Evolutionary conservation across 2,329 filamentous ascomycete genomes (phyloP).

Genomic region (Paraphoma sp.): DNA sequence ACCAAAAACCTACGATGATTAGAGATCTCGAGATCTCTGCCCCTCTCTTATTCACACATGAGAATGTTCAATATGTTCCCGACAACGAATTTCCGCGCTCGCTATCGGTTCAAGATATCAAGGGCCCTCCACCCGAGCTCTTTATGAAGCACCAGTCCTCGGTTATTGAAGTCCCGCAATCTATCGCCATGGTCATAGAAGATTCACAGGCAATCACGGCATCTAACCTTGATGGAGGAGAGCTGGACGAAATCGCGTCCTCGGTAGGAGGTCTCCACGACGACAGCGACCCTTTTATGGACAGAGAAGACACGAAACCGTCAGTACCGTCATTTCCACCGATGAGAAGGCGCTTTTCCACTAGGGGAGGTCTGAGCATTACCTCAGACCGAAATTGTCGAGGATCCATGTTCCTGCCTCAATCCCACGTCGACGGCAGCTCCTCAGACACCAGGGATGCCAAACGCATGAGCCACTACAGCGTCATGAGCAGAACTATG

Average conservation of each 20-base stretch:
- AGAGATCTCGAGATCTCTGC: constrained; percentile 13
- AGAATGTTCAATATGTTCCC: constrained; percentile 4
- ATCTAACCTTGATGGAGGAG: neutral
- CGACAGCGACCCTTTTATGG: neutral
- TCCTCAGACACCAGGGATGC: constrained; percentile 2
- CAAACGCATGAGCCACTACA: constrained; percentile 8
- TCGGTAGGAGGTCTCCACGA: neutral
- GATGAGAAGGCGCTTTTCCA: neutral
- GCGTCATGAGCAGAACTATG: neutral
- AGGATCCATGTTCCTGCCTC: neutral
- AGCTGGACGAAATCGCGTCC: neutral
- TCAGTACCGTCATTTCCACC: neutral
- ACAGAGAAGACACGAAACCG: neutral
- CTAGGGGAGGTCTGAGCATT: neutral
- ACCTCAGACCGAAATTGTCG: neutral
- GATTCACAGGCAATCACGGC: neutral
- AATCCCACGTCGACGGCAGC: constrained; percentile 1
- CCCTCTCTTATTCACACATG: constrained; percentile 5
- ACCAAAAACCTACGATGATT: neutral
- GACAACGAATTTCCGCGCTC: constrained; percentile 1
- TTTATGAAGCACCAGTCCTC: constrained; percentile 4
- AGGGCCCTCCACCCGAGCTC: neutral
- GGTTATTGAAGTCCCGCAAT: neutral
- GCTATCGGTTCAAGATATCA: constrained; percentile 6
- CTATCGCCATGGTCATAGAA: constrained; percentile 4